Evolutionary conservation across 1,284 basidiomycete genomes (phyloP).

Genomic region (Sphagnurus paluster): DNA sequence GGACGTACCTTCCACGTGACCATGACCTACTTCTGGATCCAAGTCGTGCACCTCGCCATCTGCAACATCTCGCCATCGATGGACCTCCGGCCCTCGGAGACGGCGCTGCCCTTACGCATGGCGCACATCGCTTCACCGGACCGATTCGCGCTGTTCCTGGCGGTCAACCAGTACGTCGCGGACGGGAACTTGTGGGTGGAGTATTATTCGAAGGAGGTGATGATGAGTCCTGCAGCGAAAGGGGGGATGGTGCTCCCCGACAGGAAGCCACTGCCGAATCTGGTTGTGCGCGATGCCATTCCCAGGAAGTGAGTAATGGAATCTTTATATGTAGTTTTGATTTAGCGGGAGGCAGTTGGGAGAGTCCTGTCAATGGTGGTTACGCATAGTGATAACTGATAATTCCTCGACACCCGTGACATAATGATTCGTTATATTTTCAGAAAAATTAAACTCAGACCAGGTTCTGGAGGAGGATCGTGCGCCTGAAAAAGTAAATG

Average conservation of each 20-base stretch:
- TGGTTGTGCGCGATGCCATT: constrained; percentile 36
- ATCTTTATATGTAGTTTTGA: too few relatives aligned
- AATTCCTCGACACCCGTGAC: too few relatives aligned
- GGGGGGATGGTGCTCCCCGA: constrained; percentile 38
- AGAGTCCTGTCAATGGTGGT: too few relatives aligned
- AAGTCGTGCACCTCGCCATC: constrained; percentile 44
- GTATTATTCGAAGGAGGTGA: constrained; percentile 36
- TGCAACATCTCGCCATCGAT: constrained; percentile 26
- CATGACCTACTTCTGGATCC: constrained; percentile 48
- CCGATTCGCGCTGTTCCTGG: constrained; percentile 32
- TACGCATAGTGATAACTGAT: too few relatives aligned
- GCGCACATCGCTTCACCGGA: constrained; percentile 13
- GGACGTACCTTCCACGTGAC: constrained; percentile 40
- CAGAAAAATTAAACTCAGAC: too few relatives aligned
- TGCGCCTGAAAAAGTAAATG: too few relatives aligned
- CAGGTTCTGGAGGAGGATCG: too few relatives aligned
- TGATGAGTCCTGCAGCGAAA: constrained; percentile 37
- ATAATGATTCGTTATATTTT: too few relatives aligned
- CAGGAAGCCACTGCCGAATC: constrained; percentile 37
- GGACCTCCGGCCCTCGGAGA: constrained; percentile 2
- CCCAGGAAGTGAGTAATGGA: too few relatives aligned
- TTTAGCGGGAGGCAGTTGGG: too few relatives aligned
- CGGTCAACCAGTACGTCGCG: constrained; percentile 35
- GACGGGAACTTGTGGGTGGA: constrained; percentile 35
- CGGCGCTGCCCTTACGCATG: constrained; percentile 6